phyloP scores from a whole-genome alignment of 257 asterid genomes.

The Paulownia fortunei region DNA sequence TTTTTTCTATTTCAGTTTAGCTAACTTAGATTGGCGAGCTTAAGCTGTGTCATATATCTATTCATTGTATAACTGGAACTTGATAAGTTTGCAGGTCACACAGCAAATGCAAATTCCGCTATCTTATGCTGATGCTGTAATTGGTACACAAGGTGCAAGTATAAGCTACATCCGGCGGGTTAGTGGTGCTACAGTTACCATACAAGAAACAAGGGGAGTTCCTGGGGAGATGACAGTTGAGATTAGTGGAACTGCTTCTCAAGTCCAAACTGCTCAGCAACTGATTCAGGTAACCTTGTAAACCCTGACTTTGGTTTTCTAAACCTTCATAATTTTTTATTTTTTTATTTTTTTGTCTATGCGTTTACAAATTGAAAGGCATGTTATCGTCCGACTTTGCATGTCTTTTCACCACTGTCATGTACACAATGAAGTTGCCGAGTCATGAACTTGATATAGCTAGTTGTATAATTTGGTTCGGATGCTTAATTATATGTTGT shows the following conservation, averaged over 20 bases:
- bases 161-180: slow-evolving; percentile 94
- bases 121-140: slow-evolving; percentile 93
- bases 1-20: background rate
- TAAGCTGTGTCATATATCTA: background rate
- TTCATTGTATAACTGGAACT: background rate
- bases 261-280: slow-evolving; percentile 95
- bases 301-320: background rate
- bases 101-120: slow-evolving; percentile 25
- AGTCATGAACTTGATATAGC: background rate
- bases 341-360: background rate
- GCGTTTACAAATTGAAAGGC: background rate
- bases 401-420: background rate
- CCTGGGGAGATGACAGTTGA: slow-evolving; percentile 99
- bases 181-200: slow-evolving; percentile 94
- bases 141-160: slow-evolving; percentile 89
- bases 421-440: background rate
- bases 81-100: slow-evolving; percentile 20
- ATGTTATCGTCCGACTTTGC: background rate
- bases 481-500: background rate
- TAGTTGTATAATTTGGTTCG: background rate
- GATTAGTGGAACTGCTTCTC: slow-evolving; percentile 91
- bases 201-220: slow-evolving; percentile 92
- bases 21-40: no score
- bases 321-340: background rate
- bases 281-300: slow-evolving; percentile 74